A percentile compares a stretch with the other conserved stretches of the same genome.
phyloP scores from a whole-genome alignment of 257 asterid genomes.

The Vinca minor region DNA sequence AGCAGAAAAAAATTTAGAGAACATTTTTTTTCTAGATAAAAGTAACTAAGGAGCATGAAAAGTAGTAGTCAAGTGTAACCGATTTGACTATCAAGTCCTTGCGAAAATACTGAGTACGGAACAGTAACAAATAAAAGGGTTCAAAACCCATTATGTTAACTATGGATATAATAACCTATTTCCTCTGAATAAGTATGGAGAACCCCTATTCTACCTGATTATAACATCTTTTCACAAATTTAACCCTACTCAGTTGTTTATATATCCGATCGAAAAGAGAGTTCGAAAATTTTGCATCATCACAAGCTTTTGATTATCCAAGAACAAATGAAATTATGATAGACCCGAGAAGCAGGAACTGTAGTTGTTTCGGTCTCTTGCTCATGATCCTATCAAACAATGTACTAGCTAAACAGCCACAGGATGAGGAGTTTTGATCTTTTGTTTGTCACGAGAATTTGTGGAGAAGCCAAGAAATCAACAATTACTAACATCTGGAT shows the following conservation, averaged over 20 bases:
- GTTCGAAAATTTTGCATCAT: not conserved
- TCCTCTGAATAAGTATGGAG: not conserved
- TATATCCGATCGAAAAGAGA: not conserved
- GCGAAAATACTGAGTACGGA: not conserved
- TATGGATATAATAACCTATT: not conserved
- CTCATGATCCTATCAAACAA: not conserved
- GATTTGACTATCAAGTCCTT: not conserved
- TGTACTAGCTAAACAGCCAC: not conserved
- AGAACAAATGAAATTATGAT: not conserved
- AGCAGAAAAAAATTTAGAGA: constrained; percentile 22
- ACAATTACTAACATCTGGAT: not conserved
- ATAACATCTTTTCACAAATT: not conserved
- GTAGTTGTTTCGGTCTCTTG: not conserved
- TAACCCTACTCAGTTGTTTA: not conserved
- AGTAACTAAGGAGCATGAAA: not conserved
- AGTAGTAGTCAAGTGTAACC: no score
- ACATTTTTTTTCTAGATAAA: not conserved
- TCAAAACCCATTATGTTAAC: not conserved
- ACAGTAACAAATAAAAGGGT: not conserved
- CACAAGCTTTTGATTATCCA: not conserved
- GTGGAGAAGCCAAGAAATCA: not conserved
- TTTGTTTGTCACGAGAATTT: not conserved
- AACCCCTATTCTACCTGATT: not conserved
- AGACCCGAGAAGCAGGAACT: not conserved
- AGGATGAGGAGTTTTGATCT: not conserved